Base-by-base conservation (phyloP, 805 yeast genomes). In the Yamadazyma endophytica region DNA sequence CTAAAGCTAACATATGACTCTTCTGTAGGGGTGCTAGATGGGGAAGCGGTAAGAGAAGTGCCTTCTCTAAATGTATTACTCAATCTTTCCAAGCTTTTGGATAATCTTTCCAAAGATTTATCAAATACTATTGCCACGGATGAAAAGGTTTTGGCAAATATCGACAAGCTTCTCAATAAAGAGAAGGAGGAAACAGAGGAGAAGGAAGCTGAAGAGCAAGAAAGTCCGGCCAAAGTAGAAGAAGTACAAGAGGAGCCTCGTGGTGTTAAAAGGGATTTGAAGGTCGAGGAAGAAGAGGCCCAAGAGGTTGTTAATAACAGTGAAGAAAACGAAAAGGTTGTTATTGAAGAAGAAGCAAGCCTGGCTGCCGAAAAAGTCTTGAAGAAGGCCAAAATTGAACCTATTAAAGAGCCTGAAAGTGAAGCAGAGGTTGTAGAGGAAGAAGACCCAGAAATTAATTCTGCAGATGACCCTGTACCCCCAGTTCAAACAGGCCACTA, bases 1-100 rank as follows among this genome's bases (percentile, higher is more conserved):
- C 53, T 79, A 22, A 63, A 68, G 28, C 52, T 82, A 32, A 57
- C 73, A 1, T 81, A 75, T 47, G 84, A 80, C 44, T 60, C 71
- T 4, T 72, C 75, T 23, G 61, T 72, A 12, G 88, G 88, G 1
- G 53, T 74, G 31, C 54, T 82, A 15, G 78, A 70, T 42, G 89
- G 89, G 1, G 79, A 75, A 13, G 47, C 67, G 5, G 61, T 74
- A 0, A 57, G 70, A 17, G 56, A 52, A 17, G 45, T 61, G 2
- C 65, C 73, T 5, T 55, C 62, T 13, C 72, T 61, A 13, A 65
- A 65, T 33, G 54, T 66, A 4, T 50, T 77, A 23, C 50, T 58
- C 11, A 73, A 74, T 33, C 47, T 76, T 37, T 63, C 61, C 44
- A 63, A 64, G 46, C 47, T 64, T n/a, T 46, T 73, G 14, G 56